These are phyloP conservation scores for Xylariaceae sp. DNA, from an alignment of 2,329 filamentous ascomycete species.

Conservation along the genomic window DNA sequence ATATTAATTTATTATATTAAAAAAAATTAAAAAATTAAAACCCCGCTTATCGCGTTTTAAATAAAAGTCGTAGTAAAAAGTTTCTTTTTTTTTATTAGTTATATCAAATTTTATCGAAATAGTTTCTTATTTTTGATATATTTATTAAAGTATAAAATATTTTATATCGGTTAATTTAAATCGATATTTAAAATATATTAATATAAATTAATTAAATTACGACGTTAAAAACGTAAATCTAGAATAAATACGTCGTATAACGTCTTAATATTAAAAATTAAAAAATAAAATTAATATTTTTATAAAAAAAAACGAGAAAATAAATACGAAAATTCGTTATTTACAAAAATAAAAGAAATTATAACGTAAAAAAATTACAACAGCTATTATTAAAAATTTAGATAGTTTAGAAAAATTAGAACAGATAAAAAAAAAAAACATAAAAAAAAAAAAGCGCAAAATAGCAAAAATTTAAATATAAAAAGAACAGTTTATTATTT, in stretches of 20 bases:
- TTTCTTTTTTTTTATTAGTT: not conserved
- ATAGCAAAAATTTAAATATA: not conserved
- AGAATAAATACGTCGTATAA: not conserved
- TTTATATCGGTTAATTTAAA: not conserved
- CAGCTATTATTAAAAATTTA: not conserved
- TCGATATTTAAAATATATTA: not conserved
- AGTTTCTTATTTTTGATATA: not conserved
- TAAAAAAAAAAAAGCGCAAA: not conserved
- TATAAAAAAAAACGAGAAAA: not conserved
- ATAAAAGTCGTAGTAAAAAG: not conserved
- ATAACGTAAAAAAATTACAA: not conserved
- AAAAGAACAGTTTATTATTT: not conserved
- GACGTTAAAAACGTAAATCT: not conserved
- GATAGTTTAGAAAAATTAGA: not conserved
- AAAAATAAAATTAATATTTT: not conserved
- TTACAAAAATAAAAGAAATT: not conserved
- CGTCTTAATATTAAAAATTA: not conserved
- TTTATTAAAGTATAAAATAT: not conserved
- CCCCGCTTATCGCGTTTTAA: not conserved
- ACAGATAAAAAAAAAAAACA: not conserved
- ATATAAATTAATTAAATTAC: not conserved
- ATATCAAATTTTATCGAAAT: not conserved
- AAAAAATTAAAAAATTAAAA: not conserved
- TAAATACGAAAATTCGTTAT: not conserved
- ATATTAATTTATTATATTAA: not conserved